phyloP scores from a whole-genome alignment of 2,329 filamentous ascomycete species.

The Verruconis gallopava region DNA sequence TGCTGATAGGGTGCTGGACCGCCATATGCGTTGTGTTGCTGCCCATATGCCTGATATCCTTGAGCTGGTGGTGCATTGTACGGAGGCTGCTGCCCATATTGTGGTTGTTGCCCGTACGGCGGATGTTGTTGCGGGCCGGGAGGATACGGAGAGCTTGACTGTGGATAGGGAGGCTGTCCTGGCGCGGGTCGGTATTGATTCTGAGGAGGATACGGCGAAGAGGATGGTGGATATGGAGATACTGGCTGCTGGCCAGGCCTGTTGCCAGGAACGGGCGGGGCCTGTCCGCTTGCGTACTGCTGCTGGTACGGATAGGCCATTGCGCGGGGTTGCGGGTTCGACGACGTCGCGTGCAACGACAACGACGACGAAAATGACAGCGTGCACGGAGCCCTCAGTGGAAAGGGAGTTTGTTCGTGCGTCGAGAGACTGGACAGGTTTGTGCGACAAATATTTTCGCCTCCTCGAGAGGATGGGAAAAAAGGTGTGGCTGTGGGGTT shows the following conservation, averaged over 20 bases:
- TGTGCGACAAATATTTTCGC: too few species aligned
- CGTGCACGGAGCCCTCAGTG: too few species aligned
- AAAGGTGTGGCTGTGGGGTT: too few species aligned
- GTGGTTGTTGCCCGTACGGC: constrained; percentile 18
- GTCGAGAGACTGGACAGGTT: too few species aligned
- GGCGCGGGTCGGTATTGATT: constrained; percentile 2
- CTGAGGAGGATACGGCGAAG: constrained; percentile 8
- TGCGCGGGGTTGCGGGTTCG: background rate
- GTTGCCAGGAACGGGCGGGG: constrained; percentile 16
- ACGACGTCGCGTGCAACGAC: constrained; percentile 2
- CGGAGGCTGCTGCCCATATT: constrained; percentile 15
- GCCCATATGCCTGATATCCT: constrained; percentile 19
- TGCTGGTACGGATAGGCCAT: constrained; percentile 1
- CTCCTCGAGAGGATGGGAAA: too few species aligned
- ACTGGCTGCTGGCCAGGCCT: constrained; percentile 13
- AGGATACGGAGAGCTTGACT: constrained; percentile 22
- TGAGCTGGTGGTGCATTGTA: constrained; percentile 10
- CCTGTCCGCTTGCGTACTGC: constrained; percentile 13
- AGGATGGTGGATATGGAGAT: constrained; percentile 23
- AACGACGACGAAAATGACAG: too few species aligned
- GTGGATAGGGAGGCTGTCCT: constrained; percentile 10
- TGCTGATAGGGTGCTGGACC: constrained; percentile 6
- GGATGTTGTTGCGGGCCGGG: constrained; percentile 20
- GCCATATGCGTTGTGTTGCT: constrained; percentile 22
- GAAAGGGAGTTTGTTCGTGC: too few species aligned